A percentile compares a stretch with the other conserved stretches of the same genome.
Conservation (phyloP, 805 yeast genomes). For the Ogataea chonburiensis region DNA sequence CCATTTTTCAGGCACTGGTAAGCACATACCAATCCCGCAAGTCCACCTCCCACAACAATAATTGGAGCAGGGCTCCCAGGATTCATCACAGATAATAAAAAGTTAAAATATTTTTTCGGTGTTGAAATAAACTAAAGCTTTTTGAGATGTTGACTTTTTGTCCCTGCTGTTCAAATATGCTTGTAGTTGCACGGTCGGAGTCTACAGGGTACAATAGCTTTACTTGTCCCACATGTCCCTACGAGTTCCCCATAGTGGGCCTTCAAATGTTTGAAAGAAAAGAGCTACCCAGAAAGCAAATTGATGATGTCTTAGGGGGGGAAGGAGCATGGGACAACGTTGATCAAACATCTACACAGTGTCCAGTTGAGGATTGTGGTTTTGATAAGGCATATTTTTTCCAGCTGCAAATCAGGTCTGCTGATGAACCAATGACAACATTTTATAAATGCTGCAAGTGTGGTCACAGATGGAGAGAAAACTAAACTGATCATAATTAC, state of each 20-base stretch:
- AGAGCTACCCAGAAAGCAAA: constrained; percentile 78
- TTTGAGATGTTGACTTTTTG: constrained; percentile 93
- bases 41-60: constrained; percentile 63
- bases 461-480: constrained; percentile 96
- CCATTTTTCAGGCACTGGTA: constrained; percentile 46
- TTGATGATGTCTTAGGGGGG: constrained; percentile 95
- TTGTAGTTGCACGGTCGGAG: constrained; percentile 64
- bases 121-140: no score
- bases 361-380: constrained; percentile 86
- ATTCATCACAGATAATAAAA: no score
- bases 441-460: constrained; percentile 94
- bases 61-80: constrained; percentile 34
- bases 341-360: constrained; percentile 90
- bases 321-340: constrained; percentile 99
- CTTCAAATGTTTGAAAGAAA: constrained; percentile 84
- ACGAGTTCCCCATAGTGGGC: constrained; percentile 85
- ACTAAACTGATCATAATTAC: constrained; percentile 38
- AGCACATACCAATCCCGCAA: constrained; percentile 63
- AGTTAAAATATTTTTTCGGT: no score
- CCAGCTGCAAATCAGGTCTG: constrained; percentile 94
- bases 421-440: constrained; percentile 99
- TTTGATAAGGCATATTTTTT: constrained; percentile 92
- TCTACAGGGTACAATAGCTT: constrained; percentile 57
- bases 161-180: constrained; percentile 92
- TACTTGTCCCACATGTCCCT: constrained; percentile 93